Conservation (phyloP, 73 alveolate genomes). For the Effrenium voratum region DNA sequence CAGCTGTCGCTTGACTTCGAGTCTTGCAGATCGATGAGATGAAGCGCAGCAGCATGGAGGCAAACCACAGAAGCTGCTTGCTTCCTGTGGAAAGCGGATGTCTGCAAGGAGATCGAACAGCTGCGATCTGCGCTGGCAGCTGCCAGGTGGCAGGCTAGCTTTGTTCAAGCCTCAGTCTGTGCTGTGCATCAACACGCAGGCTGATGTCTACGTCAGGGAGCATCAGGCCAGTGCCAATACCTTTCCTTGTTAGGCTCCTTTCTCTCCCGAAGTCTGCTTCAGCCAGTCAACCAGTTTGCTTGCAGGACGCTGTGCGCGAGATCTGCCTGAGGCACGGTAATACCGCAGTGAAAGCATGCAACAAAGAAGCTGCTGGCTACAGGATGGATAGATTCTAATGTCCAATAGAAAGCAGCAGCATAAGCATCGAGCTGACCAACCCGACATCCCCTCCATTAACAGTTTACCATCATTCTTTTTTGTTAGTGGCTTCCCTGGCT, state of each 20-base stretch:
- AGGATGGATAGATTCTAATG: no score
- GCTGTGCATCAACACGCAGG: neutral
- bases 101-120: constrained; percentile 63
- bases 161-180: neutral
- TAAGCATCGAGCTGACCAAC: no score
- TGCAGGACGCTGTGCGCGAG: constrained; percentile 44
- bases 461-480: no score
- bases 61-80: neutral
- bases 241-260: neutral
- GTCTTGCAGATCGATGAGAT: constrained; percentile 56
- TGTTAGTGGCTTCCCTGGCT: neutral
- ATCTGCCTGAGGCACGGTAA: constrained; percentile 70
- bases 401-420: no score
- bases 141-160: constrained; percentile 54
- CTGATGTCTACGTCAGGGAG: constrained; percentile 83
- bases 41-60: constrained; percentile 58
- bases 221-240: constrained; percentile 39
- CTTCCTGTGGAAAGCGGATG: neutral
- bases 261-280: neutral
- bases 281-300: neutral
- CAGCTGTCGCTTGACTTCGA: neutral
- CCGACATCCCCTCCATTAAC: no score
- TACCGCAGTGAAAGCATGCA: no score
- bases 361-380: no score
- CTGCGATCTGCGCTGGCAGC: constrained; percentile 60